phyloP scores from a whole-genome alignment of 345 rosid species.

The Firmiana major region DNA sequence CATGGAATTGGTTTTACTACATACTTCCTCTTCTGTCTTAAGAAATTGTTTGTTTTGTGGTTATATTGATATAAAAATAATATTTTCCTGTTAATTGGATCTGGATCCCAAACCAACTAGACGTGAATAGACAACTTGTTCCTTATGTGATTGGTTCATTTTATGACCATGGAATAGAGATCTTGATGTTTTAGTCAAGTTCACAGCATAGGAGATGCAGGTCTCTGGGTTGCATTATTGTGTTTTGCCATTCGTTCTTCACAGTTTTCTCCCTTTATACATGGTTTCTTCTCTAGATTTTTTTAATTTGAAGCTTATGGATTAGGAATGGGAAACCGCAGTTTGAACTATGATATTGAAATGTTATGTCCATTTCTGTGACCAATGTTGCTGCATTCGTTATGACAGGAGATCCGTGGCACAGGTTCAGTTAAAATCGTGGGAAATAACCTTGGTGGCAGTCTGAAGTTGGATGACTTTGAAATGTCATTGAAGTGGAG shows the following conservation, averaged over 20 bases:
- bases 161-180: too few species aligned
- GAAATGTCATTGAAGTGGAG: conserved; percentile 88
- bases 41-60: too few species aligned
- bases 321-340: background rate
- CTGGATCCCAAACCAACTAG: too few species aligned
- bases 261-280: background rate
- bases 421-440: conserved; percentile 64
- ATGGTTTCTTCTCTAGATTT: background rate
- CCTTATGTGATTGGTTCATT: too few species aligned
- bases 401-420: conserved; percentile 57
- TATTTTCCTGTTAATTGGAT: too few species aligned
- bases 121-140: too few species aligned
- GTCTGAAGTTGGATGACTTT: conserved; percentile 63
- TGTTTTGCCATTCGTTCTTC: background rate
- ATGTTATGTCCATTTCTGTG: background rate
- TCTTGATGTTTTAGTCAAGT: too few species aligned
- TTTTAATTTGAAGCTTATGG: background rate
- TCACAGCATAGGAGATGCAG: background rate
- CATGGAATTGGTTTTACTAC: too few species aligned
- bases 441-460: conserved; percentile 82
- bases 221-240: background rate
- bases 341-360: background rate
- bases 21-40: too few species aligned
- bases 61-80: too few species aligned
- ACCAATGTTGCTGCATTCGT: background rate